Conservation (phyloP, 1,284 basidiomycete genomes). For the Irpex rosettiformis region DNA sequence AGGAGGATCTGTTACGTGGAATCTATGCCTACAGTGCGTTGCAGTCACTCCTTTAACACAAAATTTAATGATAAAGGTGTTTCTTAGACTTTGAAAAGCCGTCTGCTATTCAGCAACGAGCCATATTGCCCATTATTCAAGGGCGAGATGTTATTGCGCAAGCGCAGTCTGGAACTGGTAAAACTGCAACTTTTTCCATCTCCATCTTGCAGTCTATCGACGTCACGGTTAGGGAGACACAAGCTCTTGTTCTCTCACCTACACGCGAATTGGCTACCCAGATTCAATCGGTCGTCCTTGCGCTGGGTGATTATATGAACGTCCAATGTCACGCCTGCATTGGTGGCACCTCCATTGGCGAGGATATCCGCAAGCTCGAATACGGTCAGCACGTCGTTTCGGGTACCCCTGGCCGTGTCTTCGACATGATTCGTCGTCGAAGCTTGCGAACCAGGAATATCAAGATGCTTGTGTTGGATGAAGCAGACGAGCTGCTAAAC, state of each 20-base stretch:
- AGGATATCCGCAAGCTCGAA: constrained; percentile 98
- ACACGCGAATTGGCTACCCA: constrained; percentile 96
- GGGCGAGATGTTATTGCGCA: constrained; percentile 97
- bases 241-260: constrained; percentile 93
- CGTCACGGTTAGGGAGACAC: constrained; percentile 91
- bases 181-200: constrained; percentile 98
- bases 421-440: constrained; percentile 98
- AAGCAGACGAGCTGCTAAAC: constrained; percentile 96
- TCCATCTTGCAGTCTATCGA: constrained; percentile 96
- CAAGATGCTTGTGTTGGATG: constrained; percentile 99
- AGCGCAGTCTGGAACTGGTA: constrained; percentile 99
- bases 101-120: constrained; percentile 97
- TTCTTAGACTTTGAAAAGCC: constrained; percentile 94
- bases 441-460: constrained; percentile 95
- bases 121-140: constrained; percentile 93
- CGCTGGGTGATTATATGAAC: constrained; percentile 98
- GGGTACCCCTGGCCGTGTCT: constrained; percentile 97
- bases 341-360: constrained; percentile 95
- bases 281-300: constrained; percentile 97
- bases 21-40: constrained; percentile 97
- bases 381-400: constrained; percentile 98
- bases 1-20: constrained; percentile 94
- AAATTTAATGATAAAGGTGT: not conserved
- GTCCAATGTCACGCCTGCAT: constrained; percentile 99
- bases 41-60: not conserved